Conservation (phyloP, 768 basidiomycete genomes). For the Pilatotrama ljubarskyi region DNA sequence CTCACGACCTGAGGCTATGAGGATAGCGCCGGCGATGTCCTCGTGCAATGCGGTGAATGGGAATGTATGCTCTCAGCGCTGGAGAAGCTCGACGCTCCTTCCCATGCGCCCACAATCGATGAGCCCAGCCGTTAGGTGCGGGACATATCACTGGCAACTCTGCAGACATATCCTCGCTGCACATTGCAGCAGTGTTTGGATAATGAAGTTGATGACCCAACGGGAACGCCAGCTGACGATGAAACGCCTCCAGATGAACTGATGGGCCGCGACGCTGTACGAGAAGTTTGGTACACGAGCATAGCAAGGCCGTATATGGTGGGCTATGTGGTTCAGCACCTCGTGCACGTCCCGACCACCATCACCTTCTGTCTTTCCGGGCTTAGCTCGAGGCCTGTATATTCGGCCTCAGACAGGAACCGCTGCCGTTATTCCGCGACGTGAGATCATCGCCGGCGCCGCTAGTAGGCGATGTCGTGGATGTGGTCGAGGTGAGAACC, state of each 20-base stretch:
- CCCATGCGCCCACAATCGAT: background rate
- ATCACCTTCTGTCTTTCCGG: background rate
- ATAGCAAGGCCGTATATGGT: background rate
- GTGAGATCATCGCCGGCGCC: background rate
- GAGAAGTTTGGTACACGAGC: background rate
- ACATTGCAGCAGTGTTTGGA: background rate
- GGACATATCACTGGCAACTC: too few relatives aligned
- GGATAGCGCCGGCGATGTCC: background rate
- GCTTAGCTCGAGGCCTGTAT: background rate
- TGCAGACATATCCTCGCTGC: background rate
- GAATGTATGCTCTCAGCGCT: too few relatives aligned
- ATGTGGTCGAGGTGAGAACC: background rate
- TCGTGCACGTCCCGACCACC: background rate
- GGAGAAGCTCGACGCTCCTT: background rate
- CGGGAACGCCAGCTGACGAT: background rate
- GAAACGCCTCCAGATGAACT: background rate
- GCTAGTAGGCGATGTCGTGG: background rate
- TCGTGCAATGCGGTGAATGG: too few relatives aligned
- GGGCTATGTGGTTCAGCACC: slow-evolving; percentile 9
- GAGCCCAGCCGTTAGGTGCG: background rate
- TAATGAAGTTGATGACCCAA: background rate
- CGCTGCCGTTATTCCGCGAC: background rate
- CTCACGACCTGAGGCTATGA: background rate
- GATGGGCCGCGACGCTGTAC: background rate
- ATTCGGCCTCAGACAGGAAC: background rate